These are phyloP conservation scores for Penicillium simplicissimum DNA, from an alignment of 495 filamentous ascomycete species.

Conservation along the genomic window DNA sequence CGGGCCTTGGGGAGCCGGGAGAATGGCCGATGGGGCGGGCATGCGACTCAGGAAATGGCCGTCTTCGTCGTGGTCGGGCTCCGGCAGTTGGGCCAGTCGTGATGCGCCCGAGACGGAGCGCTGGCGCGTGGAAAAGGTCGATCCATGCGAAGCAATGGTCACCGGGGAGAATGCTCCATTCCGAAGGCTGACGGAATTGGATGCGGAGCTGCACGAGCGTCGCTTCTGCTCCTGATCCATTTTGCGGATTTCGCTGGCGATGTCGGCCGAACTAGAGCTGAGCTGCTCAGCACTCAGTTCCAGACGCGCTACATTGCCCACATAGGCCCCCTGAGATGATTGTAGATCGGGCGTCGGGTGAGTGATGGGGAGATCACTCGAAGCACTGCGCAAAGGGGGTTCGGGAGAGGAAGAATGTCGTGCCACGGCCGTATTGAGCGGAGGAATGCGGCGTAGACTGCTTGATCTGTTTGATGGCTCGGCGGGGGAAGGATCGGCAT, in stretches of 20 bases:
- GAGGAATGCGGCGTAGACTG: conserved; percentile 34
- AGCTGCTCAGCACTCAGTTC: conserved; percentile 81
- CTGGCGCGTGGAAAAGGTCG: conserved; percentile 56
- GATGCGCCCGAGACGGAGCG: conserved; percentile 59
- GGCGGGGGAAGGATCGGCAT: conserved; percentile 35
- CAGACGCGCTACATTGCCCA: conserved; percentile 76
- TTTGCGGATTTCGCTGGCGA: conserved; percentile 79
- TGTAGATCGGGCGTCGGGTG: conserved; percentile 79
- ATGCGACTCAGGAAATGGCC: conserved; percentile 36
- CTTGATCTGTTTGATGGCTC: conserved; percentile 18
- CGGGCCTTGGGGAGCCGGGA: conserved; percentile 30
- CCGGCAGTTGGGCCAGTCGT: conserved; percentile 52
- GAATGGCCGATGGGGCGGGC: conserved; percentile 19
- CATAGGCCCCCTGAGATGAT: conserved; percentile 70
- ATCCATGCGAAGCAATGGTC: conserved; percentile 65
- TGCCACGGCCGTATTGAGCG: conserved; percentile 35
- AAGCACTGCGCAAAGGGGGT: conserved; percentile 61
- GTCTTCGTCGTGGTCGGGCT: conserved; percentile 49
- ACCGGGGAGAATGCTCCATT: conserved; percentile 77
- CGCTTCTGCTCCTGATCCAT: conserved; percentile 76
- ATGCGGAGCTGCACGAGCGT: conserved; percentile 45
- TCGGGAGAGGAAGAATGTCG: conserved; percentile 36
- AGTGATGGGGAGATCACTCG: conserved; percentile 57
- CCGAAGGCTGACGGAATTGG: conserved; percentile 66
- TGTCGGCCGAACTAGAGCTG: conserved; percentile 72